Conservation (phyloP, 306 rosid species). For the Quillaja saponaria region DNA sequence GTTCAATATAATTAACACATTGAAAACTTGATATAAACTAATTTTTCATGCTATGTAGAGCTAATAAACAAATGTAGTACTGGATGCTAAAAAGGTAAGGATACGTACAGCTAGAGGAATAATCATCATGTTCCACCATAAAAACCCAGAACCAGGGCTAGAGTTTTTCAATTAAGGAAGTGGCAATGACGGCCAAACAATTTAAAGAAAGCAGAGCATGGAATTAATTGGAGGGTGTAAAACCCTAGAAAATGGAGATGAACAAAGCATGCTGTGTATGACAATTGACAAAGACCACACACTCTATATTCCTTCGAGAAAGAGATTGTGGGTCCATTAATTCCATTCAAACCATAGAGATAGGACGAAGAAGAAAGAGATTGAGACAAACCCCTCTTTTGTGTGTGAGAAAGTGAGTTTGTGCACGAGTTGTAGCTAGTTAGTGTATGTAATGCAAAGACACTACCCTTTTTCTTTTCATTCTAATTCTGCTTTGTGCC, state of each 20-base stretch:
- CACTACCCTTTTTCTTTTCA: constrained; percentile 51
- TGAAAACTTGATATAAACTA: background rate
- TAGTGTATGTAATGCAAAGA: constrained; percentile 58
- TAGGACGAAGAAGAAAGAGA: background rate
- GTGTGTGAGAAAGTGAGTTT: constrained; percentile 15
- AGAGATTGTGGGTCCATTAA: constrained; percentile 60
- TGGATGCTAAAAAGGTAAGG: background rate
- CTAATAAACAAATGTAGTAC: background rate
- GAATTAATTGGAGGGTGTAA: constrained; percentile 37
- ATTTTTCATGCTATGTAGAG: background rate
- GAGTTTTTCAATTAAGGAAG: constrained; percentile 20
- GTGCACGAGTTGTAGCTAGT: constrained; percentile 84
- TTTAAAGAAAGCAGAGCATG: constrained; percentile 17
- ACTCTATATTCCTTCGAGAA: constrained; percentile 98
- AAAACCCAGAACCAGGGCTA: constrained; percentile 8
- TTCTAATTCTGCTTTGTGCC: constrained; percentile 35
- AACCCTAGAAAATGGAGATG: constrained; percentile 80
- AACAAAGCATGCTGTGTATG: constrained; percentile 59
- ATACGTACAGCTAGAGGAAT: background rate
- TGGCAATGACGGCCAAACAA: constrained; percentile 29
- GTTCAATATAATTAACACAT: too few species aligned
- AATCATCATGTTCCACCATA: background rate
- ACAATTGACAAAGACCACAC: constrained; percentile 86
- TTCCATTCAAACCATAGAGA: constrained; percentile 22
- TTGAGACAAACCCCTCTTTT: background rate